phyloP scores from a whole-genome alignment of 2,329 filamentous ascomycete genomes.

The Coniochaeta prunicola region DNA sequence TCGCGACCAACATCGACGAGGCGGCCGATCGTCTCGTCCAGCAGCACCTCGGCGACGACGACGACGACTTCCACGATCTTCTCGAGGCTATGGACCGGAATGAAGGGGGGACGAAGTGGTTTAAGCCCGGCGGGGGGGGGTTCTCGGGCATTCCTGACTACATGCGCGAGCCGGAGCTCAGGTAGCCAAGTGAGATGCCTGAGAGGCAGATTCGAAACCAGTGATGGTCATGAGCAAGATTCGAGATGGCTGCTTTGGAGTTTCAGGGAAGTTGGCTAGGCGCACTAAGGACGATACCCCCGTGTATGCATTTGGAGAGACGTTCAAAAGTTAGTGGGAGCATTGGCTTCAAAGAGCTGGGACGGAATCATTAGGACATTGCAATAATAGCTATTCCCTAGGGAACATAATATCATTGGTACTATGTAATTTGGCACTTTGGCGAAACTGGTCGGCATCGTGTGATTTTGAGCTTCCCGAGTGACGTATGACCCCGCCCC shows the following conservation, averaged over 20 bases:
- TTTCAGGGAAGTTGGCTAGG: neutral
- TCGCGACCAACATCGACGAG: constrained; percentile 22
- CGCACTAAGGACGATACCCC: neutral
- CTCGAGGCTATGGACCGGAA: constrained; percentile 21
- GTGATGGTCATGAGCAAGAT: neutral
- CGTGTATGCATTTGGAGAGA: constrained; percentile 2
- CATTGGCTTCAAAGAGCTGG: neutral
- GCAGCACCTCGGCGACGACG: constrained; percentile 21
- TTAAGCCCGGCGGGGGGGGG: constrained; percentile 19
- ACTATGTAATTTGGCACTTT: neutral
- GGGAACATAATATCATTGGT: too few species aligned
- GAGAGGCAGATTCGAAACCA: neutral
- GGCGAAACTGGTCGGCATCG: neutral
- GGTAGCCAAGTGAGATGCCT: constrained; percentile 14
- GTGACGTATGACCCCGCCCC: neutral
- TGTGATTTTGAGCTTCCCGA: neutral
- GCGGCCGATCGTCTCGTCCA: constrained; percentile 18
- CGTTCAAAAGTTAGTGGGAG: neutral
- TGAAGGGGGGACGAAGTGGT: constrained; percentile 16
- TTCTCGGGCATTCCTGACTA: constrained; percentile 27
- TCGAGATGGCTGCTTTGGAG: neutral
- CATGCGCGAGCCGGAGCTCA: constrained; percentile 34
- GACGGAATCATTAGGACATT: neutral
- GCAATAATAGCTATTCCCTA: too few species aligned
- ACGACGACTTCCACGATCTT: constrained; percentile 24